Base-by-base conservation (phyloP, 1,139 yeast species). In the Barnettozyma hawaiiensis region DNA sequence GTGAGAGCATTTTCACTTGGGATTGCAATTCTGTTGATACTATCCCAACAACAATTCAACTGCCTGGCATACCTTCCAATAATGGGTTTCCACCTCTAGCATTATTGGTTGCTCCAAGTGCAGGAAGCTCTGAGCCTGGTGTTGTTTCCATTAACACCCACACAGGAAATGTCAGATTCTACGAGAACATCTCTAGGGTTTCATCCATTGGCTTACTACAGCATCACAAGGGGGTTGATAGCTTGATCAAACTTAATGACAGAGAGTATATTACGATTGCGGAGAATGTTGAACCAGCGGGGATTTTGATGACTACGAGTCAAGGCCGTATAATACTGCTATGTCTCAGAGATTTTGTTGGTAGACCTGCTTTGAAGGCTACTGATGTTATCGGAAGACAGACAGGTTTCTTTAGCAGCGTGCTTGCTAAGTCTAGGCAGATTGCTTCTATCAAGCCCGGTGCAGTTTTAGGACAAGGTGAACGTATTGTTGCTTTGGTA, bases 261-360 rank as follows among this genome's bases (percentile, higher is more conserved):
- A 73, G 76, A 23, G 95, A 85, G 57, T 62, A 63, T 39, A 68
- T 86, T 21, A 75, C 79, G 1, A 59, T 71, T 35, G 75, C 82
- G 2, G 76, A 78, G 47, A 77, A 76, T 48, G 71, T 81, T 14
- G 90, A 84, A 51, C 92, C 94, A 0, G 79, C 85, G 3, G 95
- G 96, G 1, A 65, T 87, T 7, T 69, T 82, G 1, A 60, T 85
- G 10, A 76, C 89, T 6, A 86, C 96, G 0, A 77, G 87, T 6
- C 69, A 76, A 54, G 87, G 86, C 31, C 67, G 94, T 47, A 76
- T 83, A 38, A 61, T 83, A 11, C 67, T 85, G 40, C 60, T 86
- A 4, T 69, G 83, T 0, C 67, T 87, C 31, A 72, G 85, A 49
- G 95, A 87, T 59, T 68, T 75, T 39, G 72, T 75, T 37, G 92